Conservation (phyloP, 192 early-diverging fungal genomes). For the Rhizoclosmatium globosum region DNA sequence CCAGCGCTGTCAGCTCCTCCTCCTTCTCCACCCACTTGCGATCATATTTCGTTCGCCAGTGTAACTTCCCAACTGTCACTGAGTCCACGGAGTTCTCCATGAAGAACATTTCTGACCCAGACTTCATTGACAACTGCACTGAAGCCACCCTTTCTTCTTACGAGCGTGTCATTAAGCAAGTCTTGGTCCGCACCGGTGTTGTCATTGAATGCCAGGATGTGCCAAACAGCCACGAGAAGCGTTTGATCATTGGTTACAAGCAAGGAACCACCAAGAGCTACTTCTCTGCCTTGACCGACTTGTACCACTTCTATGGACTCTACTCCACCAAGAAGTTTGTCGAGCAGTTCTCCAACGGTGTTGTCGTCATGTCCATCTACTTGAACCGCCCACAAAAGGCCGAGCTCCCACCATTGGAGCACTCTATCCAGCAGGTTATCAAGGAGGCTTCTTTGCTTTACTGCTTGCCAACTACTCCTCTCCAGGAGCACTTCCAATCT, state of each 20-base stretch:
- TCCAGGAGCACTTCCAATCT: slow-evolving; percentile 92
- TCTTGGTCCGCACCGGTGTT: slow-evolving; percentile 85
- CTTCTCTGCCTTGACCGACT: slow-evolving; percentile 93
- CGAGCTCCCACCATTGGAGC: slow-evolving; percentile 83
- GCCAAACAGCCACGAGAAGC: slow-evolving; percentile 83
- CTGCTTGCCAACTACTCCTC: slow-evolving; percentile 93
- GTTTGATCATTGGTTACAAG: slow-evolving; percentile 87
- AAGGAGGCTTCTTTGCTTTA: slow-evolving; percentile 96
- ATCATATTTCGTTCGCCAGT: slow-evolving; percentile 90
- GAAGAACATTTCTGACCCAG: slow-evolving; percentile 85
- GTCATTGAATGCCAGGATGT: slow-evolving; percentile 92
- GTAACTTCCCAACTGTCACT: slow-evolving; percentile 87
- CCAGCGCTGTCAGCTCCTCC: slow-evolving; percentile 81
- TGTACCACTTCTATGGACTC: slow-evolving; percentile 97
- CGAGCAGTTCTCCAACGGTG: slow-evolving; percentile 98
- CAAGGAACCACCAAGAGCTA: slow-evolving; percentile 91
- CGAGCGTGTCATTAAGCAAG: slow-evolving; percentile 83
- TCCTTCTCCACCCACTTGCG: slow-evolving; percentile 86
- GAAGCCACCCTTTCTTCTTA: slow-evolving; percentile 89
- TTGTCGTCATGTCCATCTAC: slow-evolving; percentile 93
- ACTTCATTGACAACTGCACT: slow-evolving; percentile 93
- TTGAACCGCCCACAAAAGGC: slow-evolving; percentile 80
- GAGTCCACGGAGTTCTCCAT: slow-evolving; percentile 77
- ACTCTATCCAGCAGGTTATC: slow-evolving; percentile 89
- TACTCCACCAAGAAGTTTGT: slow-evolving; percentile 97